Evolutionary conservation across 2,329 filamentous ascomycete genomes (phyloP), one percentile per base, ranked within the genome.

Genomic region (Alternaria metachromatica): DNA sequence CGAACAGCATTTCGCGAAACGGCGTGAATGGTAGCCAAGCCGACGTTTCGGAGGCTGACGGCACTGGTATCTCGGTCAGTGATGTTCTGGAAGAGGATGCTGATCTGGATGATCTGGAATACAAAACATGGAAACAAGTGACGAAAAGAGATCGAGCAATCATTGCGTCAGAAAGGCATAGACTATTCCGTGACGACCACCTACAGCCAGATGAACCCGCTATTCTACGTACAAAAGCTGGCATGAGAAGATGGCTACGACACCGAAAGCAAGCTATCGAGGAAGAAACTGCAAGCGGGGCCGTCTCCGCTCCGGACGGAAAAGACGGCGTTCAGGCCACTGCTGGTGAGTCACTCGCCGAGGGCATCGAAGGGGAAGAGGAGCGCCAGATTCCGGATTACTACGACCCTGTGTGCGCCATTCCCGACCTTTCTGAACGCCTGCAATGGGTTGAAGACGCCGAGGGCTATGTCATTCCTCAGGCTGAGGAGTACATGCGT

Each of bases 41-140:
- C 33, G 93, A 97, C 81, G 85, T 88, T 23, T 96, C 97, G 87
- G 96, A 99, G 62, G 88, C 96, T 33, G 96, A 98, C 76, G 91
- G 88, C 0, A 80, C 84, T 37, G 82, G 81, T n/a, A 87, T 90
- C 6, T 90, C 90, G 3, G 83, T 93, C 43, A 90, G 88, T 68
- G 89, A 92, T 77, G 84, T 86, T 0, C 76, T 92, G 20, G 88
- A 90, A 55, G 92, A 96, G 71, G 92, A 97, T 70, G 87, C 88
- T 12, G 93, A 93, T 70, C 89, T 96, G 71, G 94, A 98, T 72
- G 94, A 98, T 62, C 83, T 87, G 2, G 95, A 97, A 76, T 97
- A 96, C 82, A 97, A 96, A 78, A 92, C 96, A 37, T 99, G 96
- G 96, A 99, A 98, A 82, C 95, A 98, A 80, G 93, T 97, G 44